Conservation (phyloP, 2,329 filamentous ascomycete genomes). For the Ophiostoma pallidulum region DNA sequence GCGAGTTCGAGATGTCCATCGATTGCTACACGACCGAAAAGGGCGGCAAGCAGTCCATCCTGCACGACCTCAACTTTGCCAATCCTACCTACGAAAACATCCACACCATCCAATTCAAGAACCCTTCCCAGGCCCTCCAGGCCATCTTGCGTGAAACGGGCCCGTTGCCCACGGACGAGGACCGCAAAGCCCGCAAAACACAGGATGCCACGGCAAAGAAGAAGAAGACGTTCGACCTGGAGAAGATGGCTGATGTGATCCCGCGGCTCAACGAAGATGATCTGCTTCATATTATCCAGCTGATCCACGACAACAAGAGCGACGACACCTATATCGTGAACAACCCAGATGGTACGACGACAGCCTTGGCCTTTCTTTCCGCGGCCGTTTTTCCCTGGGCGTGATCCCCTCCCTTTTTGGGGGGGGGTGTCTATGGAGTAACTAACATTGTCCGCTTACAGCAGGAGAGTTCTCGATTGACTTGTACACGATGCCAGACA, state of each 20-base stretch:
- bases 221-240: conserved; percentile 68
- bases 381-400: too few relatives aligned
- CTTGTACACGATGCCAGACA: conserved; percentile 90
- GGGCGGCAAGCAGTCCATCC: conserved; percentile 66
- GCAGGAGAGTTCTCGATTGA: conserved; percentile 98
- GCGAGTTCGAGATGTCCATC: conserved; percentile 93
- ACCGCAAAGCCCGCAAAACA: conserved; percentile 54
- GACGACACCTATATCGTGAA: conserved; percentile 95
- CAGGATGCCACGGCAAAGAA: conserved; percentile 66
- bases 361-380: conserved; percentile 10
- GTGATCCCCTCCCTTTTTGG: neutral
- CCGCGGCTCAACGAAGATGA: conserved; percentile 89
- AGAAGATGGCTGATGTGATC: conserved; percentile 89
- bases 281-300: conserved; percentile 85
- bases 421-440: too few relatives aligned
- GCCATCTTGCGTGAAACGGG: conserved; percentile 74
- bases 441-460: conserved; percentile 24
- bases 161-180: conserved; percentile 67
- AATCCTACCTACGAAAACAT: conserved; percentile 71
- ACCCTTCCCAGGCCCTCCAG: conserved; percentile 80
- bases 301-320: conserved; percentile 96
- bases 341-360: conserved; percentile 72
- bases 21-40: conserved; percentile 77
- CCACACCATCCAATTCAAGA: conserved; percentile 79
- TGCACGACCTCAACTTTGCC: conserved; percentile 88